Percentiles rank a stretch among this genome's conserved stretches.
These are phyloP conservation scores for Coprinopsis marcescibilis DNA, from an alignment of 768 basidiomycete genomes.

Conservation along the genomic window DNA sequence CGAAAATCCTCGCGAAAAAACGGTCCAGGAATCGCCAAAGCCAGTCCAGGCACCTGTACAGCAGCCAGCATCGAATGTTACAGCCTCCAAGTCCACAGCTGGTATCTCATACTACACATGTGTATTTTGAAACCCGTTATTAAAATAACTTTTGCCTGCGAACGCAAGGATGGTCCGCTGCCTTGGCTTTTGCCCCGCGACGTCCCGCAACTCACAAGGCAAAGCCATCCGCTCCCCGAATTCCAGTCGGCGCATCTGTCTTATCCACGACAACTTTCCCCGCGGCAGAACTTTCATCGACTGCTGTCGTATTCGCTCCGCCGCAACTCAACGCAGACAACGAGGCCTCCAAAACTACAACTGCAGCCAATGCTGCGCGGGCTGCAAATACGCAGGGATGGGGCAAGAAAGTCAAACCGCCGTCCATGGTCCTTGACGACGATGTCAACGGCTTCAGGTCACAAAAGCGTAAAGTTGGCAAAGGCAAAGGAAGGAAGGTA, in stretches of 20 bases:
- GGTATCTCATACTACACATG: constrained; percentile 50
- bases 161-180: constrained; percentile 75
- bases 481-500: constrained; percentile 51
- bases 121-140: constrained; percentile 48
- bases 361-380: constrained; percentile 5
- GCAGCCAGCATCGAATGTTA: too few species aligned
- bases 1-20: constrained; percentile 18
- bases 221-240: constrained; percentile 45
- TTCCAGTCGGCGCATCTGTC: constrained; percentile 61
- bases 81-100: constrained; percentile 44
- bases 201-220: constrained; percentile 52
- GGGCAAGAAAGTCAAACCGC: constrained; percentile 88
- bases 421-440: constrained; percentile 86
- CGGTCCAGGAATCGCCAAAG: constrained; percentile 2
- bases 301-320: constrained; percentile 68
- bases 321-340: constrained; percentile 46
- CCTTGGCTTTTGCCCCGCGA: constrained; percentile 84
- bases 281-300: constrained; percentile 32
- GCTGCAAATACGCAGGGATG: constrained; percentile 54
- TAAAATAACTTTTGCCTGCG: constrained; percentile 39
- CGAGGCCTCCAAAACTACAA: constrained; percentile 21
- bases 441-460: constrained; percentile 81
- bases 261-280: constrained; percentile 18
- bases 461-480: constrained; percentile 46
- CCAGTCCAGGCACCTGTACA: too few species aligned